Evolutionary conservation across 768 basidiomycete species (phyloP), one percentile per base, ranked within the genome.

Genomic region (Phlebiopsis flavidoalba): DNA sequence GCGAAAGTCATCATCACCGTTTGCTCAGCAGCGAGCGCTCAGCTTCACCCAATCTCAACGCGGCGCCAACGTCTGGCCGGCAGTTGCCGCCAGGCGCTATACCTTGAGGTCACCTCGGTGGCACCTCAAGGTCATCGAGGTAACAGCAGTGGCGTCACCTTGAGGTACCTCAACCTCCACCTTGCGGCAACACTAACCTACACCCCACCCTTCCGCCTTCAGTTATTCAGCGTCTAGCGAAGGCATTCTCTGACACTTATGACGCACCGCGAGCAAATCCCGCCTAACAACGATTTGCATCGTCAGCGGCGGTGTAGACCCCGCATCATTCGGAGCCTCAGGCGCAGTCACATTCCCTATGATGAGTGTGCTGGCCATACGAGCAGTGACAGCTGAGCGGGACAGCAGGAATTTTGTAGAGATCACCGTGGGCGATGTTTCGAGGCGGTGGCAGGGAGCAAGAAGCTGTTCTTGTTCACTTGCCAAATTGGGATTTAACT

Each of bases 231-330:
- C n/a, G 47, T 22, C 50, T 45, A 26, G 17, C 31, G 40, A 22
- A 6, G n/a, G 10, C 26, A 52, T 8, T 52, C 24, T 37, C 17
- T 21, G n/a, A 49, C 1, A 46, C 21, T 33, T 40, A n/a, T n/a
- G 10, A 71, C 77, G 63, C 47, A 77, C 78, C 43, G 76, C 75
- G 22, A 76, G 73, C 36, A 79, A 68, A 58, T 79, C 78, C 46
- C 75, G 67, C 48, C 78, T 70, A 5, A 79, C 76, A 45, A 79
- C 64, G 17, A 79, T 75, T 65, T 79, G 78, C 76, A 79, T 79
- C 43, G 74, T 69, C 17, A 79, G 68, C 1, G 74, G 71, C 12
- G 58, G 37, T 43, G 40, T 8, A 6, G 26, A 31, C 26, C 6
- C 26, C 26, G 50, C 24, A 26, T 31, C 45, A 14, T 14, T 51